Conservation (phyloP, 805 yeast genomes). For the Metschnikowia matae region DNA sequence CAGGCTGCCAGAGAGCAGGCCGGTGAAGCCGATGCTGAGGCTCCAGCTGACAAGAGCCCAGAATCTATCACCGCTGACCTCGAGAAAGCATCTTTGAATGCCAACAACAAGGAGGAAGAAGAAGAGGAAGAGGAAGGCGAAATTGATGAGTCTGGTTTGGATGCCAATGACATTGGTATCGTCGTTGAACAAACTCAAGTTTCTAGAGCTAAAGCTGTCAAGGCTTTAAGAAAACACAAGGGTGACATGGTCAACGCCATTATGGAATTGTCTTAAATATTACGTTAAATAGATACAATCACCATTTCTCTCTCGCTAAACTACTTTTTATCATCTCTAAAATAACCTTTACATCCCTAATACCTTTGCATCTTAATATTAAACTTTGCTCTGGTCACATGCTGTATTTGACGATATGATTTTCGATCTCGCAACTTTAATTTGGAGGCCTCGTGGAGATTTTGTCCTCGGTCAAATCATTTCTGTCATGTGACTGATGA, state of each 20-base stretch:
- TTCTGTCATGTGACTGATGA: neutral
- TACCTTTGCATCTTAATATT: neutral
- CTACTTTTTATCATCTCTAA: neutral
- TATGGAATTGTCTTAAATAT: slow-evolving; percentile 60
- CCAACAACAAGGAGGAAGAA: slow-evolving; percentile 40
- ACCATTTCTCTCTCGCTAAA: neutral
- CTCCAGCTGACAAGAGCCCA: slow-evolving; percentile 54
- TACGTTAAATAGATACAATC: neutral
- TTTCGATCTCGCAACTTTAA: neutral
- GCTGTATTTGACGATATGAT: neutral
- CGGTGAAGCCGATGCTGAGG: slow-evolving; percentile 35
- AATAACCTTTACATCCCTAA: neutral
- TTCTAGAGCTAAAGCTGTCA: slow-evolving; percentile 84
- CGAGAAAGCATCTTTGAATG: slow-evolving; percentile 58
- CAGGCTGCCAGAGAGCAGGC: slow-evolving; percentile 67
- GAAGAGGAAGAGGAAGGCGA: slow-evolving; percentile 65
- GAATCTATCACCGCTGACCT: slow-evolving; percentile 80
- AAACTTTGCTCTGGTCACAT: neutral
- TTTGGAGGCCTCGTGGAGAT: neutral
- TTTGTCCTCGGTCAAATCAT: neutral
- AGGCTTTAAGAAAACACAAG: slow-evolving; percentile 82
- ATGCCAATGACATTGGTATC: slow-evolving; percentile 75
- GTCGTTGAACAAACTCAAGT: slow-evolving; percentile 90
- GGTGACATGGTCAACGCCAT: slow-evolving; percentile 96
- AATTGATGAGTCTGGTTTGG: slow-evolving; percentile 83